Evolutionary conservation across 75 land plant species (phyloP), one percentile per base, ranked within the genome.

Genomic region (Cunninghamia lanceolata): DNA sequence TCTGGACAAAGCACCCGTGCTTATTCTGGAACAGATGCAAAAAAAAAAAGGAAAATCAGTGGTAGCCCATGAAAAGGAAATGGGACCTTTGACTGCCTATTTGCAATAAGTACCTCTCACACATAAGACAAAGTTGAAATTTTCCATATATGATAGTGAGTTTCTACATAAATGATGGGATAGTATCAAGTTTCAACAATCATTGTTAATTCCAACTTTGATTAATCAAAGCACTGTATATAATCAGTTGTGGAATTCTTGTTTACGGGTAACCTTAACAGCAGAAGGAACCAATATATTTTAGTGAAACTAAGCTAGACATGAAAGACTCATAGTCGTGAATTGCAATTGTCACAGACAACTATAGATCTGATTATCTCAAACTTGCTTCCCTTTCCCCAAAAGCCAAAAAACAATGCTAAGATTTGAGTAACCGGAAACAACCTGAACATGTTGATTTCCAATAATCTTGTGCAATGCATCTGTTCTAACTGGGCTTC

Each of bases 1-100:
- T 80, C 93, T 90, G 78, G 98, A 95, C 32, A 96, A 84, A 43
- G 98, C 95, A 19, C 98, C 98, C 6, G 98, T 96, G 89, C 95
- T 96, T 82, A 96, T 88, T 84, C 98, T 96, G 89, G 77, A 94
- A 40, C 38, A 39, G n/a, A 30, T 80, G 52, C 82, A 80, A 10
- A 80, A 80, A 45, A 21, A 43, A 25, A 80, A n/a, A n/a, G n/a
- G 32, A 80, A 80, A 47, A 43, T 80, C 30, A 80, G 50, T 28
- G n/a, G 46, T 25, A 14, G 32, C 46, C n/a, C 52, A 45, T 3
- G 30, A 80, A 42, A 42, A 80, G 45, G 75, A 32, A 73, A 73
- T 4, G 32, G 30, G 16, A 80, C 5, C 32, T 38, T 77, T 43
- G 46, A 28, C 9, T 80, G 34, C 82, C 10, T 43, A 45, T 21